A percentile compares a stretch with the other conserved stretches of the same genome.
Conservation (phyloP, 345 rosid genomes). For the rapeseed (Brassica napus) region Da-Ae NC_063447.1:33202001-33202500, state of each 20-base stretch:
- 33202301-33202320: conserved; percentile 63
- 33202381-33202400: conserved; percentile 78
- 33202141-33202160: background rate
- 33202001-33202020: conserved; percentile 5
- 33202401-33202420: background rate
- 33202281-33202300: background rate
- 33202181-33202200: background rate
- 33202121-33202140: background rate
- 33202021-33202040: background rate
- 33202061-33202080: conserved; percentile 1
- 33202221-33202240: background rate
- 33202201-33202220: background rate
- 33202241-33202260: background rate
- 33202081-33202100: background rate
- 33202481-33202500: conserved; percentile 39
- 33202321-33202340: conserved; percentile 78
- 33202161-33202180: background rate
- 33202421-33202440: background rate
- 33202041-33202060: background rate
- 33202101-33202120: background rate
- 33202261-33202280: background rate
- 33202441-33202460: background rate
- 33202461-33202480: background rate
- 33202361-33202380: conserved; percentile 62
- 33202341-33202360: conserved; percentile 66